Evolutionary conservation across 192 early-diverging fungal genomes (phyloP).

Genomic region (Linnemannia schmuckeri): DNA sequence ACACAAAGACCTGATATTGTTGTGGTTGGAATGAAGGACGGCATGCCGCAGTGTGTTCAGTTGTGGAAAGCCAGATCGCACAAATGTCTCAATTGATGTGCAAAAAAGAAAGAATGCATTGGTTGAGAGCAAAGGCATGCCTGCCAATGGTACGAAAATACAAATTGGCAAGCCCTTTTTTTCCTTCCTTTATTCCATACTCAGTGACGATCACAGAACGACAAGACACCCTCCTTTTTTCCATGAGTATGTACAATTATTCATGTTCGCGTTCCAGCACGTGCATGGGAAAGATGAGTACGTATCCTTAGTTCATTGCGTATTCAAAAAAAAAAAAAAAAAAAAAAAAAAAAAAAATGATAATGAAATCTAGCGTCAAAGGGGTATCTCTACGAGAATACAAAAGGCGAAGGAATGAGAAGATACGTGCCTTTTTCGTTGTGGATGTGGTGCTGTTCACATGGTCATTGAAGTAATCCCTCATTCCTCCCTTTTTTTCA

Average conservation of each 20-base stretch:
- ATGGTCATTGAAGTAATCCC: background rate
- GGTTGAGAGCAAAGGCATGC: too few relatives aligned
- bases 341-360: too few relatives aligned
- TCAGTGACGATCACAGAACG: conserved; percentile 2
- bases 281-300: background rate
- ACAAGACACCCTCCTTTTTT: background rate
- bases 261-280: background rate
- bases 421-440: background rate
- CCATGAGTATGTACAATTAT: background rate
- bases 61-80: too few relatives aligned
- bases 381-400: background rate
- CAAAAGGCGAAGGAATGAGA: background rate
- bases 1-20: background rate
- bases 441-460: background rate
- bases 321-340: background rate
- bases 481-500: background rate
- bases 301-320: background rate
- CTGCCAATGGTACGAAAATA: background rate
- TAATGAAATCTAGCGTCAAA: too few relatives aligned
- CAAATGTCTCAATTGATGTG: too few relatives aligned
- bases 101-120: too few relatives aligned
- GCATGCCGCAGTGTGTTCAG: too few relatives aligned
- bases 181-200: background rate
- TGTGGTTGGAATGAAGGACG: too few relatives aligned
- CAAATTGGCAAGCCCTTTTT: background rate